A percentile compares a stretch with the other conserved stretches of the same genome.
phyloP scores from a whole-genome alignment of 1,284 basidiomycete genomes.

The Leccinum solheimii region DNA sequence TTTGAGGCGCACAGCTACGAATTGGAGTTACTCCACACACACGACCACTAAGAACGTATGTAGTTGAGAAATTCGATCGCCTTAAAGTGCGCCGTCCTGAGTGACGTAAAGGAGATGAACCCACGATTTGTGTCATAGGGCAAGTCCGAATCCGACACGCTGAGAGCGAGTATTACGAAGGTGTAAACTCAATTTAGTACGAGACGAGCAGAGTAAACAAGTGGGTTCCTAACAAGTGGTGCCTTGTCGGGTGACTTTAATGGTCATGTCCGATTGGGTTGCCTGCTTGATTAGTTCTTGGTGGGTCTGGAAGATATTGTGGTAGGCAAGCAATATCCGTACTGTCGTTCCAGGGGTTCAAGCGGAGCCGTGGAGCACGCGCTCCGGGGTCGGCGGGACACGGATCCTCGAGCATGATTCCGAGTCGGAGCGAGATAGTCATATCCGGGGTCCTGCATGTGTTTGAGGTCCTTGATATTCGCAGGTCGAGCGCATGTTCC shows the following conservation, averaged over 20 bases:
- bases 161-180: neutral
- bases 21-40: neutral
- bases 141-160: neutral
- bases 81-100: neutral
- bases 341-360: neutral
- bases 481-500: slow-evolving; percentile 2
- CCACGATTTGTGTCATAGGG: neutral
- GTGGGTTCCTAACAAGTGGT: neutral
- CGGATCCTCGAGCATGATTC: neutral
- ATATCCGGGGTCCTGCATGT: slow-evolving; percentile 2
- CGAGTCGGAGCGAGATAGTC: neutral
- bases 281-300: neutral
- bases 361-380: neutral
- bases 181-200: neutral
- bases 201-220: neutral
- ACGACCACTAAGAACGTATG: neutral
- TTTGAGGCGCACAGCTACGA: neutral
- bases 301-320: neutral
- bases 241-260: neutral
- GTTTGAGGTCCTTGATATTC: slow-evolving; percentile 8
- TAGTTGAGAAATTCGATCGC: neutral
- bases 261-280: neutral
- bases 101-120: neutral
- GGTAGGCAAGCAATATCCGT: neutral
- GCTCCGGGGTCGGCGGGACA: neutral